Evolutionary conservation across 768 basidiomycete species (phyloP).

Genomic region (Leccinum truebloodii): DNA sequence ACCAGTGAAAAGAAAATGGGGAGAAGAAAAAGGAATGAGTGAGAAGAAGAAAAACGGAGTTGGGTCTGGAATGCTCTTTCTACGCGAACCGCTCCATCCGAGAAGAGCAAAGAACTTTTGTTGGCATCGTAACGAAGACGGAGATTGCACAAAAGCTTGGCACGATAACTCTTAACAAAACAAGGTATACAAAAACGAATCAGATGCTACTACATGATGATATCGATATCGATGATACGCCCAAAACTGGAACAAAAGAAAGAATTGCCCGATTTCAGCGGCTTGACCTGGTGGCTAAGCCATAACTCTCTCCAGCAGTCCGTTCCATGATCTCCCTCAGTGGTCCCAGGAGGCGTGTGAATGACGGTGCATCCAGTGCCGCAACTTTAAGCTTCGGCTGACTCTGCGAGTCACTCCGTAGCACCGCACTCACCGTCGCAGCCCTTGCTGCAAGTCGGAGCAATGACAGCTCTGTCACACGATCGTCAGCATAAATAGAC

Average conservation of each 20-base stretch:
- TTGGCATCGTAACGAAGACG: slow-evolving; percentile 35
- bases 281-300: slow-evolving; percentile 34
- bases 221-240: neutral
- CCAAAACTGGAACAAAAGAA: neutral
- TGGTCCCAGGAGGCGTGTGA: slow-evolving; percentile 91
- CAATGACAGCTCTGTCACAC: slow-evolving; percentile 77
- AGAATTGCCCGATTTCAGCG: slow-evolving; percentile 25
- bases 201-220: slow-evolving; percentile 10
- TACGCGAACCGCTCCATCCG: neutral
- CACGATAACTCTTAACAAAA: slow-evolving; percentile 1
- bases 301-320: slow-evolving; percentile 77
- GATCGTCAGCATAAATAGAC: slow-evolving; percentile 8
- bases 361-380: slow-evolving; percentile 88
- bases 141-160: neutral
- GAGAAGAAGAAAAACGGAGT: neutral
- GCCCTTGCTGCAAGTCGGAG: slow-evolving; percentile 88
- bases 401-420: slow-evolving; percentile 39
- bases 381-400: slow-evolving; percentile 85
- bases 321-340: slow-evolving; percentile 92
- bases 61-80: slow-evolving; percentile 2
- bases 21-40: neutral
- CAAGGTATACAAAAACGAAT: slow-evolving; percentile 6
- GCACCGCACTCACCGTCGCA: slow-evolving; percentile 89
- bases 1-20: neutral
- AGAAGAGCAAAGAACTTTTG: neutral